These are phyloP conservation scores for Tubosaeta sp. DNA, from an alignment of 768 basidiomycete genomes.

Conservation along the genomic window DNA sequence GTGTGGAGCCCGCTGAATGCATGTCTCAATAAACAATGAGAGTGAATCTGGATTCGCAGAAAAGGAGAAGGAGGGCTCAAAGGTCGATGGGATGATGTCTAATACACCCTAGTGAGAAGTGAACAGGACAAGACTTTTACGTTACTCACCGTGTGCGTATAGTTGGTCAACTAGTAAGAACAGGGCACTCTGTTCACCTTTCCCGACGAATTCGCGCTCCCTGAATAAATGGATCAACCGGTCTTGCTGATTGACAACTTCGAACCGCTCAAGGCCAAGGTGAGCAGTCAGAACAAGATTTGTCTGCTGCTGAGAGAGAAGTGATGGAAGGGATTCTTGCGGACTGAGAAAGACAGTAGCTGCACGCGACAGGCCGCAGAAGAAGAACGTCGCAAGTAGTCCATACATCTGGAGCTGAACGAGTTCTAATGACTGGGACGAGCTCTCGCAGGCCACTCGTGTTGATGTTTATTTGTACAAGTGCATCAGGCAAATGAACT, in stretches of 20 bases:
- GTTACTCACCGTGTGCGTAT: conserved; percentile 49
- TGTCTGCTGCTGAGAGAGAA: conserved; percentile 49
- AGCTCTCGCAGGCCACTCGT: neutral
- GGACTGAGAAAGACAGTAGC: conserved; percentile 61
- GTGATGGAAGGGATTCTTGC: conserved; percentile 32
- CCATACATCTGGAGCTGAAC: conserved; percentile 14
- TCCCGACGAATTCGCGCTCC: conserved; percentile 53
- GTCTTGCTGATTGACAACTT: conserved; percentile 39
- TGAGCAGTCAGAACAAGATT: conserved; percentile 62
- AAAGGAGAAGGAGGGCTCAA: conserved; percentile 47
- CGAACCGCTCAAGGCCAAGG: conserved; percentile 66
- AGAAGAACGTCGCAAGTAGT: conserved; percentile 24
- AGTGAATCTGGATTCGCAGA: conserved; percentile 33
- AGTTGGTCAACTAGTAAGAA: conserved; percentile 54
- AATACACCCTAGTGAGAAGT: conserved; percentile 3
- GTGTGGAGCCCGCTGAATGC: conserved; percentile 53
- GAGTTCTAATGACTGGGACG: neutral
- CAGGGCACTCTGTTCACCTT: conserved; percentile 47
- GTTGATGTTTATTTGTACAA: conserved; percentile 22
- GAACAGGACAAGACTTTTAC: neutral
- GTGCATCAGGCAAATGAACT: too few relatives aligned
- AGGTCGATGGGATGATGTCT: conserved; percentile 57
- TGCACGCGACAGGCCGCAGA: conserved; percentile 41
- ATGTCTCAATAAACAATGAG: conserved; percentile 53
- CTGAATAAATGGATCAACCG: conserved; percentile 18